Base-by-base conservation (phyloP, 345 rosid species). In the Nasturtium officinale region DNA sequence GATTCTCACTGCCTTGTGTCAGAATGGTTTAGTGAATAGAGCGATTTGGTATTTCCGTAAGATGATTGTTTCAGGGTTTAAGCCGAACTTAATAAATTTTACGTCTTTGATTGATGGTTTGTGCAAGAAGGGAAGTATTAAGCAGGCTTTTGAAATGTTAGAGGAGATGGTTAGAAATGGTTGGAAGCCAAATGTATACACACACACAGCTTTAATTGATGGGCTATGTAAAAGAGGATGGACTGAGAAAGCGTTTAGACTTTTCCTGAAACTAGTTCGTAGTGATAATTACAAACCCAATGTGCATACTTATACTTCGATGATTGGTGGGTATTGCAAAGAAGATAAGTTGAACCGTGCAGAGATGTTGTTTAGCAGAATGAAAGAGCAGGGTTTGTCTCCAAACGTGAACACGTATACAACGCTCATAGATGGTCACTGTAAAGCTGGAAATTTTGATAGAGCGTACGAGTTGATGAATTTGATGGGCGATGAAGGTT, bases 241-340 rank as follows among this genome's bases (percentile, higher is more conserved):
- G 98, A 94, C 90, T 6, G 98, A 93, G 60, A 93, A 87, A 81
- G 97, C 92, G 37, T 94, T 91, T 67, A 87, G 97, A 70, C 67
- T 91, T 75, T 94, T 94, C 38, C 77, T 94, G 76, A 91, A 91
- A 86, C 92, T 89, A 13, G 90, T 89, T 64, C 85, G 88, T 67
- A 92, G 93, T 72, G 89, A 88, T 45, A 79, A 35, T 71, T 85
- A 93, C 82, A 89, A 87, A 78, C 96, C 87, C 0, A 93, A 93
- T 77, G 94, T 83, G 50, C 86, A 83, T 81, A 87, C 94, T 0
- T 90, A 90, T 73, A 87, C 94, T 63, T 82, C 87, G 47, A 93
- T 93, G 98, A 90, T 90, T 42, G 55, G 78, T 79, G 94, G 92
- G 26, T 93, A 90, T 78, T 90, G 96, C 87, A 84, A 80, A 62